Evolutionary conservation across 2,329 filamentous ascomycete genomes (phyloP).

Genomic region (Clonostachys rhizophaga): DNA sequence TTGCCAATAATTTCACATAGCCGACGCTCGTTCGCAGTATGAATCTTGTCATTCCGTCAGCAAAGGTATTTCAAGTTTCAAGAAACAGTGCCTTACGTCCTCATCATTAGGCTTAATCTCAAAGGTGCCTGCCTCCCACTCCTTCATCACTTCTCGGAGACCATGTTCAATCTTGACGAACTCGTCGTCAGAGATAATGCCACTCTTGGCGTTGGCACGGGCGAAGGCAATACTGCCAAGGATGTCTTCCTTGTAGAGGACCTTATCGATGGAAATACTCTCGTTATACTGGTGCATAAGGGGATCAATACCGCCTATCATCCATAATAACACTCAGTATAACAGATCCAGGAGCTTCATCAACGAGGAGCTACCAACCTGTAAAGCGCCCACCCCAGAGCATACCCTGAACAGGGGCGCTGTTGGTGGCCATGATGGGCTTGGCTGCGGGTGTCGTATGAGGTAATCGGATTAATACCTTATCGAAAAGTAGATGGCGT

Average conservation of each 20-base stretch:
- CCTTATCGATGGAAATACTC: constrained; percentile 72
- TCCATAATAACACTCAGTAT: constrained; percentile 12
- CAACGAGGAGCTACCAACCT: constrained; percentile 24
- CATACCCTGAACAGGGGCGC: constrained; percentile 11
- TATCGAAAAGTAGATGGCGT: too few species aligned
- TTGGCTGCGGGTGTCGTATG: constrained; percentile 13
- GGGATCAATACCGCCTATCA: constrained; percentile 60
- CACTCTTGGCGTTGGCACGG: constrained; percentile 69
- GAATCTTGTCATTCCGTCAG: constrained; percentile 32
- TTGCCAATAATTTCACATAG: constrained; percentile 66
- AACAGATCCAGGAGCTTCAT: constrained; percentile 14
- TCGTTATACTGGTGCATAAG: constrained; percentile 85
- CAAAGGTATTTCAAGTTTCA: constrained; percentile 2
- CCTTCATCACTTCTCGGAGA: constrained; percentile 49
- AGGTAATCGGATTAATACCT: too few species aligned
- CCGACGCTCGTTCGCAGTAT: constrained; percentile 51
- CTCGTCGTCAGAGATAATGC: constrained; percentile 69
- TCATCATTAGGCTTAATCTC: constrained; percentile 46
- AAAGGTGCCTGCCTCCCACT: constrained; percentile 49
- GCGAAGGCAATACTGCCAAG: constrained; percentile 77
- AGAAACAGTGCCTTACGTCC: constrained; percentile 30
- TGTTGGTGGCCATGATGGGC: constrained; percentile 7
- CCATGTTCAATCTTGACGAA: constrained; percentile 72
- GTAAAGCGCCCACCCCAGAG: constrained; percentile 48
- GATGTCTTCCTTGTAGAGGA: constrained; percentile 77